Base-by-base conservation (phyloP, 345 rosid genomes). In the Turnera subulata region DNA sequence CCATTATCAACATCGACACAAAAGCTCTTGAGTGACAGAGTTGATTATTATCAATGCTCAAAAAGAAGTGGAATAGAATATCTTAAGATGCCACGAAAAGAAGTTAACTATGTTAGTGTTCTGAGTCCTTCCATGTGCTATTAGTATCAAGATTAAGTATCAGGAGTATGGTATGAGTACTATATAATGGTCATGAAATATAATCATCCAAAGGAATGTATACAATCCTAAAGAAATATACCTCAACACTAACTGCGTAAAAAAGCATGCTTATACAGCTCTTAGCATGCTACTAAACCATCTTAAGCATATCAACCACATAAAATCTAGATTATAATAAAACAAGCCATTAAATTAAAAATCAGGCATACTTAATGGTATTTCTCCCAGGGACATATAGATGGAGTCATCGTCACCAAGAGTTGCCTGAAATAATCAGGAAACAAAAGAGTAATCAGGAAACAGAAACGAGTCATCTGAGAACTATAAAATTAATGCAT, bases 311-410 rank as follows among this genome's bases (percentile, higher is more conserved):
- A 53, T 56, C 63, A 54, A 70, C 58, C 54, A 60, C 60, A 58
- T 54, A 50, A 29, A 59, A 46, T 51, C 52, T 39, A 67, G 48
- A 78, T 23, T 35, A 68, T 35, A 46, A 54, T 58, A 62, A 71
- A 59, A 53, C 49, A 74, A 62, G 63, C 50, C 32, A 63, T 39
- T 59, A 63, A 71, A 59, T 56, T 53, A 61, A 69, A 59, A 17
- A 66, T 61, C 68, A 46, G 62, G 52, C 89, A 74, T 83, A 85
- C 92, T 88, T 72, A 89, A 68, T 56, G 99, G 96, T 80, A 93
- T 89, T 82, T 93, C 99, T 33, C 86, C 99, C 9, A 93, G 81
- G 59, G 99, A 93, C 92, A 87, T 93, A 72, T 89, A 93, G 59
- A 93, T 93, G 0, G 96, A 77, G 70, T 93, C 99, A 68, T 93